A percentile compares a stretch with the other conserved stretches of the same genome.
Conservation (phyloP, 1,284 basidiomycete genomes). For the Somion occarium region DNA sequence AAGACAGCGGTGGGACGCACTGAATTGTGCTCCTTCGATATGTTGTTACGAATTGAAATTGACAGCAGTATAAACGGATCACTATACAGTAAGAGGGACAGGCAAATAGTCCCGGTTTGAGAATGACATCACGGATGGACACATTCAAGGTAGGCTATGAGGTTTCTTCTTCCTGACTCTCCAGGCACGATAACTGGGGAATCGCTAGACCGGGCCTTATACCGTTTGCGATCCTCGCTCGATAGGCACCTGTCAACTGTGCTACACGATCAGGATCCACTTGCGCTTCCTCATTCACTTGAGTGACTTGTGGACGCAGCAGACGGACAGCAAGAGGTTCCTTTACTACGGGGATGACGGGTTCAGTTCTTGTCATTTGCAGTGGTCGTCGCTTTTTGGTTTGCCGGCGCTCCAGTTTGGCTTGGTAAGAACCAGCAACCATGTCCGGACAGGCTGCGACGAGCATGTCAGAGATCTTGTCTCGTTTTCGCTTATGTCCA, state of each 20-base stretch:
- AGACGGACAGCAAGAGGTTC: not conserved
- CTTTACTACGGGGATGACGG: not conserved
- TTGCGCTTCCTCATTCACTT: not conserved
- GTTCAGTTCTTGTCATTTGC: not conserved
- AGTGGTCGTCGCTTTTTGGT: not conserved
- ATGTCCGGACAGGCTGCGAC: too few relatives aligned
- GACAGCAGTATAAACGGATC: too few relatives aligned
- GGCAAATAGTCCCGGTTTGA: too few relatives aligned
- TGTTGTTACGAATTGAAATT: too few relatives aligned
- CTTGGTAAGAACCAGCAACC: too few relatives aligned
- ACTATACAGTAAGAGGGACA: too few relatives aligned
- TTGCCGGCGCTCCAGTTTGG: not conserved
- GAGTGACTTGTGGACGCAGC: not conserved
- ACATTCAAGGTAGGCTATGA: too few relatives aligned
- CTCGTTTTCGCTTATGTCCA: too few relatives aligned
- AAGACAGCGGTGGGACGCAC: too few relatives aligned
- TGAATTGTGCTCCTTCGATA: too few relatives aligned
- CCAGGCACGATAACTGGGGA: slow-evolving; percentile 20
- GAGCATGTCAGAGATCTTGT: too few relatives aligned
- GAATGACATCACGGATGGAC: too few relatives aligned
- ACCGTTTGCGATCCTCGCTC: slow-evolving; percentile 15
- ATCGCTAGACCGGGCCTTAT: slow-evolving; percentile 19
- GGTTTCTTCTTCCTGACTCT: slow-evolving; percentile 23
- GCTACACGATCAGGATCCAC: slow-evolving; percentile 12
- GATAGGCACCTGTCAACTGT: slow-evolving; percentile 15